Base-by-base conservation (phyloP, 2,329 filamentous ascomycete genomes). In the Didymella keratinophila region DNA sequence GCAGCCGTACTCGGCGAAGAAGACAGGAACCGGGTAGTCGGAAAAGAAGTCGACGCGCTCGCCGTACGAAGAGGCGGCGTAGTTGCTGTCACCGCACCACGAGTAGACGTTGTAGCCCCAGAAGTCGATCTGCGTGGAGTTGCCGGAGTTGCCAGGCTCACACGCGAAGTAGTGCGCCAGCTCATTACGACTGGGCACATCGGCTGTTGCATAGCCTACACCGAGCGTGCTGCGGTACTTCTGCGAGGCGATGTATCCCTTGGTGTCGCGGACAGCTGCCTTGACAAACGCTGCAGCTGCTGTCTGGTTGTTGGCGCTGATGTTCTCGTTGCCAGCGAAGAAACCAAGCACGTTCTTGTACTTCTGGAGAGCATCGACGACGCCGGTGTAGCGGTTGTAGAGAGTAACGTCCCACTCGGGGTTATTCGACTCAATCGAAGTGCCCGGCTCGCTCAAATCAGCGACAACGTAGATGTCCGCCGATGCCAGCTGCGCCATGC, bases 31-130 rank as follows among this genome's bases (percentile, higher is more conserved):
- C 2, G 91, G 92, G 83, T 95, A 99, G 76, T 89, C 86, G 59
- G 83, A 78, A 83, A 97, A 98, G 81, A 97, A 95, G 55, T 91
- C 77, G 64, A 93, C 92, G 77, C 94, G 90, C 60, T 87, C 84
- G 65, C 88, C 83, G 80, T 95, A 99, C 41, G 91, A 91, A 0
- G 95, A 97, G 51, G 82, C 73, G 30, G 82, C 71, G 80, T 90
- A 95, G 73, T 82, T 86, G 76, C 91, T 96, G 69, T 93, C 78
- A 66, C 94, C 95, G 77, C 95, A 99, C 95, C 95, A 99, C 43
- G 93, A 96, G 85, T 98, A 99, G 80, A 98, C 96, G 83, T 99
- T 99, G 89, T 98, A 98, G 57, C 95, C 95, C 91, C 93, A 98
- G 84, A 95, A 97, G 79, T 99, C 95, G 66, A 98, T 96, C 59